Evolutionary conservation across 2,329 filamentous ascomycete species (phyloP), one percentile per base, ranked within the genome.

Genomic region (Trichoderma gracile): DNA sequence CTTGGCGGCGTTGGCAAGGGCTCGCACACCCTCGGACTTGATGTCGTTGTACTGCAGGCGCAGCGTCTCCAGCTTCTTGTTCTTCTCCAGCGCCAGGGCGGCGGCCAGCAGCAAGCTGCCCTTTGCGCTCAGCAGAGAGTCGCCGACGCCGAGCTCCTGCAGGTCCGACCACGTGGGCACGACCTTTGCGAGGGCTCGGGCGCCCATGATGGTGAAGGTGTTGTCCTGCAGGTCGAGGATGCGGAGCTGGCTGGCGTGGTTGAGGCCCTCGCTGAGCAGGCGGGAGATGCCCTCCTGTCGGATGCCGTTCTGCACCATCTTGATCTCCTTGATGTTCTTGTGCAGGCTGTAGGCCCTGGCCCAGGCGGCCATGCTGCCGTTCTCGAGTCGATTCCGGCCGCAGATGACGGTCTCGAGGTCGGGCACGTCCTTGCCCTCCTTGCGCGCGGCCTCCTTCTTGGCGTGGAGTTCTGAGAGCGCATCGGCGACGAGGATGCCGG

Each of bases 231-330:
- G 81, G 79, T 99, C 95, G 60, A 99, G 80, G 15, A 93, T 85
- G 74, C 89, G 82, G 63, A 99, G 83, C 50, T 82, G 80, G 38
- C 80, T 82, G 57, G 92, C 86, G 71, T 91, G 84, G 68, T 83
- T 86, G 60, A 99, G 82, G 67, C 95, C 95, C 60, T 93, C 83
- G 66, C 86, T 88, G 68, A 99, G 81, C 64, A 99, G 82, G 69
- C 89, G 85, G 54, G 88, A 88, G 73, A 98, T 95, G 66, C 95
- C 95, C 77, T 98, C 93, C 74, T 94, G 92, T 49, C 95, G 86
- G 71, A 99, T 99, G 59, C 95, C 95, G 76, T 99, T 98, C 78
- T 98, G 95, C 27, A 96, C 92, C 95, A 99, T 98, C 83, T 94
- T 96, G 70, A 99, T 86, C 65, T 88, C 88, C 78, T 89, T 90